Percentiles rank a stretch among this genome's conserved stretches.
phyloP scores from a whole-genome alignment of 2,329 filamentous ascomycete species.

The Metarhizium sp. region DNA sequence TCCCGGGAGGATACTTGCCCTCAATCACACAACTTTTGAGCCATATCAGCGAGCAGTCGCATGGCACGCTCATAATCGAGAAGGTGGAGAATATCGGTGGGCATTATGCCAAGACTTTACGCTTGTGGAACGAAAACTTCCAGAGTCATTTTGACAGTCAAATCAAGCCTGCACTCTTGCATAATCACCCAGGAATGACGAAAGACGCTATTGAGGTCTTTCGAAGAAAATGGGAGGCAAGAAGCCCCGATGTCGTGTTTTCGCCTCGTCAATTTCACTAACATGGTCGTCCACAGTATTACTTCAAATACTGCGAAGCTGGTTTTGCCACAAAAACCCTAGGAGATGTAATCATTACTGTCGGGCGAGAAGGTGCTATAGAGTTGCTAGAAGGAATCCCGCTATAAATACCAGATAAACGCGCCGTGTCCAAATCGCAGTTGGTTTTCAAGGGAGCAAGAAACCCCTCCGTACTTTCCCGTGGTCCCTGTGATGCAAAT shows the following conservation, averaged over 20 bases:
- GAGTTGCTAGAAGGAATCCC: constrained; percentile 65
- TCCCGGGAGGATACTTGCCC: constrained; percentile 65
- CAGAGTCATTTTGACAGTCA: constrained; percentile 48
- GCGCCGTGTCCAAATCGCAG: background rate
- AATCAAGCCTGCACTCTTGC: constrained; percentile 51
- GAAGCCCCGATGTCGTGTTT: constrained; percentile 9
- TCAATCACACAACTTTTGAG: constrained; percentile 45
- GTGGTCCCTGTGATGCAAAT: background rate
- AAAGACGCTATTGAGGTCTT: constrained; percentile 58
- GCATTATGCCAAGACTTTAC: constrained; percentile 61
- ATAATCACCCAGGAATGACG: constrained; percentile 48
- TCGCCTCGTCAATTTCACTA: constrained; percentile 7
- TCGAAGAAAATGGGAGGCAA: constrained; percentile 59
- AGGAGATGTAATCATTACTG: constrained; percentile 64
- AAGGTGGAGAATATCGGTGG: constrained; percentile 63
- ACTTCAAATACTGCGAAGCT: constrained; percentile 67
- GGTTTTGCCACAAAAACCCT: constrained; percentile 64
- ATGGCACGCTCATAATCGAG: constrained; percentile 56
- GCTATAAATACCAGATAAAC: constrained; percentile 26
- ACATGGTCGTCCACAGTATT: constrained; percentile 39
- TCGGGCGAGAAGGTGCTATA: constrained; percentile 53
- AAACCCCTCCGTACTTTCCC: background rate
- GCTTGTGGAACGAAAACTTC: constrained; percentile 61
- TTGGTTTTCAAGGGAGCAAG: background rate
- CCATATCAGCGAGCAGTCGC: constrained; percentile 51